These are phyloP conservation scores for Cunninghamia lanceolata DNA, from an alignment of 75 land plant genomes.

Conservation along the genomic window DNA sequence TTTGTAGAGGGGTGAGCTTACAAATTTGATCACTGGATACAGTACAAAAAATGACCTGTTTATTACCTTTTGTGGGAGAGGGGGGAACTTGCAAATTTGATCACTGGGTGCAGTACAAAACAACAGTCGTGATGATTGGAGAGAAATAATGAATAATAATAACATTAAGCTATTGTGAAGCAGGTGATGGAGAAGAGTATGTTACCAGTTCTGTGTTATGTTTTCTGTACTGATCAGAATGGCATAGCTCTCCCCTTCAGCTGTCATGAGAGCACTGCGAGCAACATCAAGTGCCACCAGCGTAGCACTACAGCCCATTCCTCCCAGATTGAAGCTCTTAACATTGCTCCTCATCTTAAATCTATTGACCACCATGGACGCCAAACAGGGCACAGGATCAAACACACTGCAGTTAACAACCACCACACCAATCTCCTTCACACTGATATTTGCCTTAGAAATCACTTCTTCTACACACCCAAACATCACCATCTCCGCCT, in stretches of 20 bases:
- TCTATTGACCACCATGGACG: conserved; percentile 59
- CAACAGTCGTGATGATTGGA: too few relatives aligned
- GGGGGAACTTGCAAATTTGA: too few relatives aligned
- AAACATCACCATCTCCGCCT: conserved; percentile 39
- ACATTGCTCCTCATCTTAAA: conserved; percentile 55
- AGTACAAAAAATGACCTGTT: too few relatives aligned
- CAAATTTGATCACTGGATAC: too few relatives aligned
- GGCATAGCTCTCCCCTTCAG: conserved; percentile 29
- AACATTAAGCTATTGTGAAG: too few relatives aligned
- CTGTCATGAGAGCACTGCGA: conserved; percentile 35
- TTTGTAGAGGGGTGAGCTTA: too few relatives aligned
- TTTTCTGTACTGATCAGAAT: conserved; percentile 41
- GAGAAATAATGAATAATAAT: too few relatives aligned
- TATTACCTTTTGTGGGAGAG: too few relatives aligned
- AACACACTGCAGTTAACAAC: conserved; percentile 59
- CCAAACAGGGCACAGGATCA: conserved; percentile 59
- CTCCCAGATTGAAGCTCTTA: conserved; percentile 37
- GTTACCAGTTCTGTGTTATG: conserved; percentile 31
- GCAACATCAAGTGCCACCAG: conserved; percentile 53
- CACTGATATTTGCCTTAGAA: conserved; percentile 33
- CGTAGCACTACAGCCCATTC: conserved; percentile 68
- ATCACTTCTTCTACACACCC: conserved; percentile 34
- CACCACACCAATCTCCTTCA: conserved; percentile 52
- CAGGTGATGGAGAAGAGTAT: too few relatives aligned
- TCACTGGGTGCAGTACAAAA: too few relatives aligned